A percentile compares a stretch with the other conserved stretches of the same genome.
Conservation (phyloP, 2,329 filamentous ascomycete genomes). For the Neonectria sp. region DNA sequence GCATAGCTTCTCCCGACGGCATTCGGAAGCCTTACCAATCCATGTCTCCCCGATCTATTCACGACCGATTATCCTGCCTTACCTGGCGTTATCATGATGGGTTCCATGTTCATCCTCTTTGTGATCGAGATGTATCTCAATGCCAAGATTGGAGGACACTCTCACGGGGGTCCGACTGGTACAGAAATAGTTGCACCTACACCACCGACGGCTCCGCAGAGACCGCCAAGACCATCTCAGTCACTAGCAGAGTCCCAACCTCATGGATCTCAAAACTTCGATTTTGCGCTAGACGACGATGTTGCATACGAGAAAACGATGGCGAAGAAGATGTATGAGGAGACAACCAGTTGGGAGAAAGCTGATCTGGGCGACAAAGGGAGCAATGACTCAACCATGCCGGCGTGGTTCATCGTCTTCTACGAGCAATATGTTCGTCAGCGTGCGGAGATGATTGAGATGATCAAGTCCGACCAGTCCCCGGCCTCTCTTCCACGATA, state of each 20-base stretch:
- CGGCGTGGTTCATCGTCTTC: slow-evolving; percentile 74
- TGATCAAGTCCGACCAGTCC: slow-evolving; percentile 59
- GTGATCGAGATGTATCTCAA: slow-evolving; percentile 75
- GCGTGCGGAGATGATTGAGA: slow-evolving; percentile 70
- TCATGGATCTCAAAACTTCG: slow-evolving; percentile 7
- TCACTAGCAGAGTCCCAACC: neutral
- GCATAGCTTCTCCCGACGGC: slow-evolving; percentile 70
- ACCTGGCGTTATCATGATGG: slow-evolving; percentile 77
- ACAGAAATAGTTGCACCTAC: slow-evolving; percentile 14
- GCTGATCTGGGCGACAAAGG: slow-evolving; percentile 48
- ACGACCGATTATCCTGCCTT: slow-evolving; percentile 72
- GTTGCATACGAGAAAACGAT: slow-evolving; percentile 59
- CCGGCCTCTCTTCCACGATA: slow-evolving; percentile 43
- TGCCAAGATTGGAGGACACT: slow-evolving; percentile 70
- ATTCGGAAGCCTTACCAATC: slow-evolving; percentile 66
- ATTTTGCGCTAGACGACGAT: slow-evolving; percentile 14
- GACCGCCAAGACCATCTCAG: neutral
- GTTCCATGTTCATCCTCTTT: slow-evolving; percentile 72
- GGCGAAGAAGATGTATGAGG: slow-evolving; percentile 56
- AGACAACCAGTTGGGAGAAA: slow-evolving; percentile 46
- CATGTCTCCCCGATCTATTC: slow-evolving; percentile 73
- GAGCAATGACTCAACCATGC: slow-evolving; percentile 60
- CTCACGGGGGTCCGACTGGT: slow-evolving; percentile 70
- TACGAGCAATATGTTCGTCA: slow-evolving; percentile 75
- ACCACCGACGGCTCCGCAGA: neutral